These are phyloP conservation scores for Hypoxylon sp. DNA, from an alignment of 2,329 filamentous ascomycete species.

Conservation along the genomic window DNA sequence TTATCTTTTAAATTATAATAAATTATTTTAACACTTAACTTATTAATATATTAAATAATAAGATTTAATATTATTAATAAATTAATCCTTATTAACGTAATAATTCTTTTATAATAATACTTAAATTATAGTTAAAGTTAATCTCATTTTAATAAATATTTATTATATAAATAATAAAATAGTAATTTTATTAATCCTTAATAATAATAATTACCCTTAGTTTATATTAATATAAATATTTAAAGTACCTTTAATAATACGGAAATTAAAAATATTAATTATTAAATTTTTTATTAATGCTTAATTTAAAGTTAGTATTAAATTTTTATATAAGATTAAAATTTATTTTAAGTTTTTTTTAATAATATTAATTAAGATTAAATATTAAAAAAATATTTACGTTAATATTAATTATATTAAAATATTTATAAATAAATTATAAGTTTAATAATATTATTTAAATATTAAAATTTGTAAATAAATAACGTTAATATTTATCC, in stretches of 20 bases:
- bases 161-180: neutral
- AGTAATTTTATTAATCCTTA: neutral
- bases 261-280: neutral
- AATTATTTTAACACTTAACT: neutral
- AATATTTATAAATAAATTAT: neutral
- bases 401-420: neutral
- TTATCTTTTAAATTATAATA: neutral
- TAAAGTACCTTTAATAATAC: neutral
- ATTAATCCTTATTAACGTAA: neutral
- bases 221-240: neutral
- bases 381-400: neutral
- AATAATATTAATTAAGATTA: neutral
- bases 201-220: neutral
- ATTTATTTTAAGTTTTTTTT: neutral
- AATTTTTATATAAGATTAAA: neutral
- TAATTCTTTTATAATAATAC: neutral
- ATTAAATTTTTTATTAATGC: neutral
- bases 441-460: neutral
- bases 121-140: neutral
- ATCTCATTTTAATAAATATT: neutral
- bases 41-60: neutral
- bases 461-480: constrained; percentile 1
- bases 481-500: neutral
- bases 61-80: too few species aligned
- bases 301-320: neutral